phyloP scores from a whole-genome alignment of 129 eudicot species.

The Arctium minus region DNA sequence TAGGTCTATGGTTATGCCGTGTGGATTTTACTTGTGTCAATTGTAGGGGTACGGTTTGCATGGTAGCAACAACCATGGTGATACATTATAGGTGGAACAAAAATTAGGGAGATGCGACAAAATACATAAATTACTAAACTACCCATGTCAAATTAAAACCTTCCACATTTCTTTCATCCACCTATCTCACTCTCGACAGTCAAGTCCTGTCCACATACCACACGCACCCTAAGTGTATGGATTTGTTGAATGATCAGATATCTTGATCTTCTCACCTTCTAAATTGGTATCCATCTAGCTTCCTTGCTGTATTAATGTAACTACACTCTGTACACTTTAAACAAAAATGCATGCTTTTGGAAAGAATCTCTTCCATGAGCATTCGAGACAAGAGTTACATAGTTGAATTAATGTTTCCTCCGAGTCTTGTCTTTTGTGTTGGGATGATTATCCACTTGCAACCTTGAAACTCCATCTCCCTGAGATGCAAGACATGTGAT shows the following conservation, averaged over 20 bases:
- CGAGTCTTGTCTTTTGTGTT: background rate
- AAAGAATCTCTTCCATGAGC: background rate
- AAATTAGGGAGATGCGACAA: background rate
- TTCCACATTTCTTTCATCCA: background rate
- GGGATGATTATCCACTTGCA: background rate
- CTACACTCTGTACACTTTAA: background rate
- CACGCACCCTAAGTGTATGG: background rate
- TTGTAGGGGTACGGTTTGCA: background rate
- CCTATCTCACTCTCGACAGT: background rate
- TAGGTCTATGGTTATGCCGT: background rate
- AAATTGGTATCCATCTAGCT: background rate
- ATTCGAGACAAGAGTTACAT: background rate
- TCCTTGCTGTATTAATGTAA: background rate
- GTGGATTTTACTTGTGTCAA: background rate
- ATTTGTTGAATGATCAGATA: background rate
- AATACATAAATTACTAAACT: background rate
- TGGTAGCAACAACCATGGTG: background rate
- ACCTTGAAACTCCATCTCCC: background rate
- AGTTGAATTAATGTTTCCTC: background rate
- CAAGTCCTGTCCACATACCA: background rate
- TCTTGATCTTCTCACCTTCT: background rate
- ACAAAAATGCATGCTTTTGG: background rate
- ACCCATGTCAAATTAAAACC: background rate
- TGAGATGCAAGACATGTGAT: background rate
- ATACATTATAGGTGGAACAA: background rate